These are phyloP conservation scores for Melampsora americana DNA, from an alignment of 1,284 basidiomycete species.

Conservation along the genomic window DNA sequence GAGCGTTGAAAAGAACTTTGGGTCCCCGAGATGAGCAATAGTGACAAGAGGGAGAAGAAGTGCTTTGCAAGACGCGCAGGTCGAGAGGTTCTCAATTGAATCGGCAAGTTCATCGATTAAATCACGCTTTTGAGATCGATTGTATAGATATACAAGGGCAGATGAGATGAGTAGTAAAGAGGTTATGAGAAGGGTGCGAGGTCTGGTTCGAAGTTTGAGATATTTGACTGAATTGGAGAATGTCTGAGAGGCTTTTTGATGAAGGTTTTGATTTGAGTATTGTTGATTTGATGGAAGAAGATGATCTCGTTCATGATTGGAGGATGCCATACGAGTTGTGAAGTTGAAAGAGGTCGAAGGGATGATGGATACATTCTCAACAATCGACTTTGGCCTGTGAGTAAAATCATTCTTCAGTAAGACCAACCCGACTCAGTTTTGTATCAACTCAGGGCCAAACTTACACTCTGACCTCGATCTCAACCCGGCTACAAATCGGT, in stretches of 20 bases:
- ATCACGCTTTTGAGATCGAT: conserved; percentile 12
- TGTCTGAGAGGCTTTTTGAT: not conserved
- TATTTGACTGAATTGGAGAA: not conserved
- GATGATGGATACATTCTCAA: too few relatives aligned
- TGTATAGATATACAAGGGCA: conserved; percentile 31
- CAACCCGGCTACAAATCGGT: too few relatives aligned
- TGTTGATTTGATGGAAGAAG: not conserved
- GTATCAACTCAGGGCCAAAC: too few relatives aligned
- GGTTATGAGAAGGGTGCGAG: conserved; percentile 14
- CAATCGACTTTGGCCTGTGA: too few relatives aligned
- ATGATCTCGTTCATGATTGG: not conserved
- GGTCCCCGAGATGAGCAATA: conserved; percentile 41
- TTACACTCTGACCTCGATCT: too few relatives aligned
- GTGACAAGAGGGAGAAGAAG: conserved; percentile 38
- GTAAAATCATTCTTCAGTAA: too few relatives aligned
- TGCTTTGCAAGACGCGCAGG: conserved; percentile 37
- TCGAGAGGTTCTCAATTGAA: conserved; percentile 40
- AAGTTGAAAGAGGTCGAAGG: too few relatives aligned
- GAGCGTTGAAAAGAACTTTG: conserved; percentile 28
- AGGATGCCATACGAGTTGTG: too few relatives aligned
- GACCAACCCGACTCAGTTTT: too few relatives aligned
- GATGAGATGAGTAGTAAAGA: conserved; percentile 11
- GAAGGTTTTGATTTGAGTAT: not conserved
- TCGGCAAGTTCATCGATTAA: conserved; percentile 36
- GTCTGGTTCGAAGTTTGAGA: conserved; percentile 18